Percentiles rank a stretch among this genome's conserved stretches.
These are phyloP conservation scores for Suillus spraguei DNA, from an alignment of 768 basidiomycete species.

Conservation along the genomic window DNA sequence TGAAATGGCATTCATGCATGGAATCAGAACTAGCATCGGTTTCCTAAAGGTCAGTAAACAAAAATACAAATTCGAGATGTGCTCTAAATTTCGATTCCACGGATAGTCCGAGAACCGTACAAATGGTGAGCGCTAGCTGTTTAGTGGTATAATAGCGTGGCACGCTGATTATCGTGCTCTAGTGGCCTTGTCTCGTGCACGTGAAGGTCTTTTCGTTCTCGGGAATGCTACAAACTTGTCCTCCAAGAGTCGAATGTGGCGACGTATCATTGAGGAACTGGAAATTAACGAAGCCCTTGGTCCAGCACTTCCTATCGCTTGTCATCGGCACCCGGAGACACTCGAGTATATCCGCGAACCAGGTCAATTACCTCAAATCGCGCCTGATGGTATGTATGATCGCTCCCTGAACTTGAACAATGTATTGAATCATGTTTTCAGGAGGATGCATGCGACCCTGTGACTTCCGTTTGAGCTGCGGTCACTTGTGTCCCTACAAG, in stretches of 20 bases:
- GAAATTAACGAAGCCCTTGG: constrained; percentile 50
- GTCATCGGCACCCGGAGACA: constrained; percentile 53
- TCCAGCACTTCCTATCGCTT: constrained; percentile 55
- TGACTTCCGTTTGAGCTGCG: constrained; percentile 53
- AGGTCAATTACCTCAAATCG: constrained; percentile 48
- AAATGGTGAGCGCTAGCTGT: constrained; percentile 41
- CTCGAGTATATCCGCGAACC: constrained; percentile 48
- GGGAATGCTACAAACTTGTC: constrained; percentile 64
- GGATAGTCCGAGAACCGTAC: constrained; percentile 56
- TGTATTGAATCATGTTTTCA: constrained; percentile 18
- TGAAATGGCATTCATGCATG: constrained; percentile 26
- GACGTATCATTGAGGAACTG: constrained; percentile 56
- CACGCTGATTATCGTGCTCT: constrained; percentile 13
- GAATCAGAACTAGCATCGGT: constrained; percentile 51
- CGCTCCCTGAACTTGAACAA: neutral
- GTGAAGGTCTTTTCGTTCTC: constrained; percentile 72
- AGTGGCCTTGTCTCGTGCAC: constrained; percentile 76
- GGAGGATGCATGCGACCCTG: constrained; percentile 69
- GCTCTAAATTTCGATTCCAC: neutral
- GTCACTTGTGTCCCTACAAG: constrained; percentile 66
- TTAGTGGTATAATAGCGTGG: too few species aligned
- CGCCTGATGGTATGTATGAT: constrained; percentile 54
- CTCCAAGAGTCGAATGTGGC: constrained; percentile 59
- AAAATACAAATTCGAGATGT: neutral
- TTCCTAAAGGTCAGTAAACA: constrained; percentile 63